Percentiles rank a stretch among this genome's conserved stretches.
These are phyloP conservation scores for Aurinia saxatilis DNA, from an alignment of 345 rosid genomes.

Conservation along the genomic window DNA sequence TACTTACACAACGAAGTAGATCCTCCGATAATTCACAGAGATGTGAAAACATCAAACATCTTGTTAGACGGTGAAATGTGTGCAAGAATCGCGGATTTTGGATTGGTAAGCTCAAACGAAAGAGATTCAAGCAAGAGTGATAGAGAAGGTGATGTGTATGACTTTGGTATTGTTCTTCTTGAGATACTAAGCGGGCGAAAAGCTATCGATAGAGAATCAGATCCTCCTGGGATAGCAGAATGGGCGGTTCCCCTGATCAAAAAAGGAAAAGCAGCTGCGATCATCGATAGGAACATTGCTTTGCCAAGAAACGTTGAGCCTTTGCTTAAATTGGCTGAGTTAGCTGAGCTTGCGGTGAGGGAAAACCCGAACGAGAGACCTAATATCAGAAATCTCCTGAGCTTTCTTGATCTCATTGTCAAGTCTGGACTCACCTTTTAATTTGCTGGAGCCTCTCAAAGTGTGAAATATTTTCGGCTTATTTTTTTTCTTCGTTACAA, in stretches of 20 bases:
- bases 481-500: background rate
- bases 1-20: conserved; percentile 69
- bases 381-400: conserved; percentile 43
- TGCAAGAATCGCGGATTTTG: conserved; percentile 78
- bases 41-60: conserved; percentile 70
- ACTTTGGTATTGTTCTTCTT: conserved; percentile 63
- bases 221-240: conserved; percentile 57
- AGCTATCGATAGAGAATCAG: conserved; percentile 54
- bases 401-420: conserved; percentile 59
- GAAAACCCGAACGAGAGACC: conserved; percentile 61
- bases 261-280: conserved; percentile 66
- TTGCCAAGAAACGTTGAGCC: conserved; percentile 86
- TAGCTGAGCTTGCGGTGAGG: conserved; percentile 66
- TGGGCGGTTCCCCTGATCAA: conserved; percentile 71
- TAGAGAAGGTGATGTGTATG: conserved; percentile 56
- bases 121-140: conserved; percentile 43
- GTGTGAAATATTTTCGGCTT: conserved; percentile 13
- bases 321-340: conserved; percentile 63
- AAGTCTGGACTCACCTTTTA: conserved; percentile 56
- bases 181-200: conserved; percentile 88
- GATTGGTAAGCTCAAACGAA: conserved; percentile 52
- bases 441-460: background rate
- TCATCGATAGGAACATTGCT: conserved; percentile 52
- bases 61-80: conserved; percentile 78
- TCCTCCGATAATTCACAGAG: conserved; percentile 63